Conservation (phyloP, 106 monocot genomes). For the Amphibolis antarctica region DNA sequence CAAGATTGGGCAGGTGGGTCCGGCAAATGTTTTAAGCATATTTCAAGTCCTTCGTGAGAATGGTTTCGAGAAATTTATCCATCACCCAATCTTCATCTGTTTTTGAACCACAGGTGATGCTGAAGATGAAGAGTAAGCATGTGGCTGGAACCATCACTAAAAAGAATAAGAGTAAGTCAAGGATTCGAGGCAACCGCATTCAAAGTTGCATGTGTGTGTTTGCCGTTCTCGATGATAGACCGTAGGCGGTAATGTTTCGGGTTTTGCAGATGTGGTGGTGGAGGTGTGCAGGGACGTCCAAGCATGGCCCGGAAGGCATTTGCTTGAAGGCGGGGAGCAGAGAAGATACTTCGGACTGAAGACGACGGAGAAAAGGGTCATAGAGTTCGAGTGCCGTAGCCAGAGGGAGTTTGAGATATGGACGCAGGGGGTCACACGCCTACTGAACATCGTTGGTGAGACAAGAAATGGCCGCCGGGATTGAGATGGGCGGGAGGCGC, state of each 20-base stretch:
- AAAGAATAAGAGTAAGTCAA: not conserved
- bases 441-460: too few relatives aligned
- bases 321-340: not conserved
- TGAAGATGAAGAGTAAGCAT: slow-evolving; percentile 6
- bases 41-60: too few relatives aligned
- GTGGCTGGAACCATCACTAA: slow-evolving; percentile 6
- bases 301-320: not conserved
- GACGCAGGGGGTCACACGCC: not conserved
- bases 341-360: slow-evolving; percentile 3
- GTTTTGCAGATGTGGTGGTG: not conserved
- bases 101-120: slow-evolving; percentile 63
- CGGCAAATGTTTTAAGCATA: too few relatives aligned
- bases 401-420: not conserved
- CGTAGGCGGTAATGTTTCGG: not conserved
- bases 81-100: too few relatives aligned
- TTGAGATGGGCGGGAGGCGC: too few relatives aligned
- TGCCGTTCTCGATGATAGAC: not conserved
- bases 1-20: slow-evolving; percentile 65
- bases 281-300: slow-evolving; percentile 1
- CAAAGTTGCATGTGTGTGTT: not conserved
- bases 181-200: not conserved
- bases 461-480: too few relatives aligned
- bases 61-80: too few relatives aligned
- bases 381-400: slow-evolving; percentile 2
- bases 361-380: not conserved